Conservation (phyloP, 2,329 filamentous ascomycete genomes). For the Sarocladium kiliense region DNA sequence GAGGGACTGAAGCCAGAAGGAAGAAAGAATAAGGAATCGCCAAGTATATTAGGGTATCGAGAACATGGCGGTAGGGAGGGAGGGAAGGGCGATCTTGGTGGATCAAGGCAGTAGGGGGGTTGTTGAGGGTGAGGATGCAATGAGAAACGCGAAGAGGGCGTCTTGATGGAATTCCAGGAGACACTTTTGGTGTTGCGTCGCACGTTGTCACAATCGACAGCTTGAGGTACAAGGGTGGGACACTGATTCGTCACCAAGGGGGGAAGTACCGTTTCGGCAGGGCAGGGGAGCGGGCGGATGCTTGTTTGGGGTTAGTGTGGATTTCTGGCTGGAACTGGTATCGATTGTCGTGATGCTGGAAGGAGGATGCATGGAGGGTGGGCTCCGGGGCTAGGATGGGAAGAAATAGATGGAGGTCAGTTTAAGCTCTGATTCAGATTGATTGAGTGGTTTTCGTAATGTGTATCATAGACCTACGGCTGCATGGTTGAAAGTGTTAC, state of each 20-base stretch:
- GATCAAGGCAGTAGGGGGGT: background rate
- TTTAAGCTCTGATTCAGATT: background rate
- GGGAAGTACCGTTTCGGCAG: background rate
- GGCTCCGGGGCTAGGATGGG: background rate
- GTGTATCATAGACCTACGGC: too few relatives aligned
- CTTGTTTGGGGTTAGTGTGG: background rate
- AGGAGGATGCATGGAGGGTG: background rate
- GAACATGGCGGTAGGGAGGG: background rate
- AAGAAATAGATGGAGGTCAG: background rate
- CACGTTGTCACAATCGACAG: background rate
- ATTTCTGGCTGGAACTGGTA: background rate
- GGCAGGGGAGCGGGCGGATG: too few relatives aligned
- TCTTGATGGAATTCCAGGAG: conserved; percentile 3
- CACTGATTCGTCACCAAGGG: conserved; percentile 4
- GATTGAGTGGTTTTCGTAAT: background rate
- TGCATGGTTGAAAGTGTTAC: too few relatives aligned
- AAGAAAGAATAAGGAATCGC: conserved; percentile 8
- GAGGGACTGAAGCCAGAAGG: background rate
- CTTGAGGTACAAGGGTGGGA: background rate
- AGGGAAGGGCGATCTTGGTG: background rate
- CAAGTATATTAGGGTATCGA: background rate
- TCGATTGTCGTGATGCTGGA: background rate
- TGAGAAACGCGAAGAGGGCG: background rate
- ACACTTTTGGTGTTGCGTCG: conserved; percentile 9
- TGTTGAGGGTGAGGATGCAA: background rate